Conservation (phyloP, 495 filamentous ascomycete genomes). For the Penicillium atrosanguineum region DNA sequence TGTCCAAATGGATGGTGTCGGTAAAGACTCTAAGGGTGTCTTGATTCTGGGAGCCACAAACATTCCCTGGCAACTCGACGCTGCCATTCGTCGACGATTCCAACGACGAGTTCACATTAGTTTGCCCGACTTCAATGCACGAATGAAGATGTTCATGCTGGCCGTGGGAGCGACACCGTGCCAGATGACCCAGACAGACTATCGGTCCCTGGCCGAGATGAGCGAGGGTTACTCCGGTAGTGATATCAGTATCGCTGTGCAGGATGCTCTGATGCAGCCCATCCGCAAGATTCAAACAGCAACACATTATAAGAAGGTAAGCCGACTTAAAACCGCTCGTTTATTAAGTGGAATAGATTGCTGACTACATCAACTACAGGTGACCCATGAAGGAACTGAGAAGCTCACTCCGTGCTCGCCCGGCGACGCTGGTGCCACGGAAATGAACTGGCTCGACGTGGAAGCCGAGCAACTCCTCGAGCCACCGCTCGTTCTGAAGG, state of each 20-base stretch:
- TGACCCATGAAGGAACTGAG: constrained; percentile 65
- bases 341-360: background rate
- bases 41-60: constrained; percentile 96
- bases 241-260: constrained; percentile 94
- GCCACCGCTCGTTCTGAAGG: constrained; percentile 80
- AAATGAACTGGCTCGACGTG: constrained; percentile 92
- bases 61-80: constrained; percentile 98
- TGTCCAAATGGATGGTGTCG: constrained; percentile 99
- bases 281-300: constrained; percentile 96
- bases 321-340: background rate
- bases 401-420: constrained; percentile 93
- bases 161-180: constrained; percentile 89
- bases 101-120: constrained; percentile 94
- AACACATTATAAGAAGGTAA: constrained; percentile 95
- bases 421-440: constrained; percentile 76
- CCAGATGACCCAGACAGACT: constrained; percentile 76
- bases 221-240: constrained; percentile 93
- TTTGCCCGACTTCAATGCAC: constrained; percentile 80
- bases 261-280: constrained; percentile 97
- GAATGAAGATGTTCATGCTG: constrained; percentile 97
- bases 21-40: constrained; percentile 88
- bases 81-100: constrained; percentile 96
- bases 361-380: constrained; percentile 43
- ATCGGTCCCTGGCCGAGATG: constrained; percentile 69
- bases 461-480: constrained; percentile 81